These are phyloP conservation scores for Sesbania bispinosa DNA, from an alignment of 306 rosid species.

Conservation along the genomic window DNA sequence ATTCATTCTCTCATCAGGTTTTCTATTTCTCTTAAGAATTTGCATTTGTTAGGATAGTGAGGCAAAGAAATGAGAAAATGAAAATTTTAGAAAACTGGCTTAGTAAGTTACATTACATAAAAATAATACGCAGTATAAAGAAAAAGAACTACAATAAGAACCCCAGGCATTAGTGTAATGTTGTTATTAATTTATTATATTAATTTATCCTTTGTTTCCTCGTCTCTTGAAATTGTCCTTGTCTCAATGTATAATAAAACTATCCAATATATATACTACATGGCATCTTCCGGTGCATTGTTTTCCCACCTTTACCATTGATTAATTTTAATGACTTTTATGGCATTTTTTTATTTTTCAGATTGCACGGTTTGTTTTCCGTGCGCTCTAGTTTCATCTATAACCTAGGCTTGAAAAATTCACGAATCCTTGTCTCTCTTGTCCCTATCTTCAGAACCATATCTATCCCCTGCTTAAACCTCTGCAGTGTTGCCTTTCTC, in stretches of 20 bases:
- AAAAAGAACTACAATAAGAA: not conserved
- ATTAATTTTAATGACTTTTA: no score
- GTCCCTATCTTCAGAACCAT: not conserved
- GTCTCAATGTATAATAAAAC: no score
- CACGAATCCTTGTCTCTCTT: not conserved
- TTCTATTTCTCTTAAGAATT: conserved; percentile 19
- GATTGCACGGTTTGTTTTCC: no score
- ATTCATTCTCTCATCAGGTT: conserved; percentile 98
- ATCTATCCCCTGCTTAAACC: not conserved
- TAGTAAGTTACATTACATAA: not conserved
- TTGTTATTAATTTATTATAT: not conserved
- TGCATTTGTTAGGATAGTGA: not conserved
- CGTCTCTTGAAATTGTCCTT: no score
- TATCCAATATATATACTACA: no score
- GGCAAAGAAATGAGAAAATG: conserved; percentile 3
- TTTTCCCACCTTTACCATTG: no score
- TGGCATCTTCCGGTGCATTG: no score
- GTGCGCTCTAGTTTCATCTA: no score
- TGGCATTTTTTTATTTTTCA: no score
- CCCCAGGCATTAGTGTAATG: not conserved
- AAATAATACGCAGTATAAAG: not conserved
- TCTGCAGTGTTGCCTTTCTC: conserved; percentile 17
- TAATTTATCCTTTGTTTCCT: not conserved
- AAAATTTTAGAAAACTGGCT: not conserved
- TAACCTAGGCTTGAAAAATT: conserved; percentile 3